Conservation (phyloP, 108 stramenopile genomes). For the Parietichytrium sp. region DNA sequence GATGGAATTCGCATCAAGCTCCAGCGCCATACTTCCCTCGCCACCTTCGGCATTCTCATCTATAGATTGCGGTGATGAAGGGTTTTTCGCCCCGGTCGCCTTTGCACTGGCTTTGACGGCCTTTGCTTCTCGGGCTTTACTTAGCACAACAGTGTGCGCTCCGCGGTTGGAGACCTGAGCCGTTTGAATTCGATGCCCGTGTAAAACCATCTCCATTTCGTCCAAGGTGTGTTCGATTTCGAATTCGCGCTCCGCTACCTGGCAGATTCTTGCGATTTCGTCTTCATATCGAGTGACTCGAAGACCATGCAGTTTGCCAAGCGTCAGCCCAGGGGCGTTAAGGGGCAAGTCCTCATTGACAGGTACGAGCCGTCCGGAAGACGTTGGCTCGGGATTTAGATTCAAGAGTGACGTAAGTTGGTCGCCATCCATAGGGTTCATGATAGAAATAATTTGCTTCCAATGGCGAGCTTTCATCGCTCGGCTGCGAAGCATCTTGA, state of each 20-base stretch:
- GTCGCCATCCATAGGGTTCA: conserved; percentile 4
- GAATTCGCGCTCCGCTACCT: conserved; percentile 7
- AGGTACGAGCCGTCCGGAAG: too few relatives aligned
- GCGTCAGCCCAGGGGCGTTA: too few relatives aligned
- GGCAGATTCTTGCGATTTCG: conserved; percentile 6
- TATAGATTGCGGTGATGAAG: background rate
- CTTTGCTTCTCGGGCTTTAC: background rate
- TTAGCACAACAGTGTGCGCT: background rate
- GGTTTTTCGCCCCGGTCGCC: background rate
- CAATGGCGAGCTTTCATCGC: background rate
- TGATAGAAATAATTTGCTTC: background rate
- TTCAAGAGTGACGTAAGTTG: too few relatives aligned
- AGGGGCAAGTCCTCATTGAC: too few relatives aligned
- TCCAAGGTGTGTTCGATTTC: background rate
- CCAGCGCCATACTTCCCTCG: background rate
- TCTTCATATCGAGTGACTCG: background rate
- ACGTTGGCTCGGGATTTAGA: too few relatives aligned
- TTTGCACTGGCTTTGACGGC: background rate
- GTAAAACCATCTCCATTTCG: background rate
- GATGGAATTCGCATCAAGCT: background rate
- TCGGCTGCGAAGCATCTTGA: background rate
- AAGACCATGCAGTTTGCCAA: background rate
- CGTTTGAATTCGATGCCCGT: background rate
- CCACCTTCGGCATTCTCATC: background rate
- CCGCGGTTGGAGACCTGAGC: background rate